These are phyloP conservation scores for Phyllosticta paracitricarpa DNA, from an alignment of 2,329 filamentous ascomycete species.

Conservation along the genomic window DNA sequence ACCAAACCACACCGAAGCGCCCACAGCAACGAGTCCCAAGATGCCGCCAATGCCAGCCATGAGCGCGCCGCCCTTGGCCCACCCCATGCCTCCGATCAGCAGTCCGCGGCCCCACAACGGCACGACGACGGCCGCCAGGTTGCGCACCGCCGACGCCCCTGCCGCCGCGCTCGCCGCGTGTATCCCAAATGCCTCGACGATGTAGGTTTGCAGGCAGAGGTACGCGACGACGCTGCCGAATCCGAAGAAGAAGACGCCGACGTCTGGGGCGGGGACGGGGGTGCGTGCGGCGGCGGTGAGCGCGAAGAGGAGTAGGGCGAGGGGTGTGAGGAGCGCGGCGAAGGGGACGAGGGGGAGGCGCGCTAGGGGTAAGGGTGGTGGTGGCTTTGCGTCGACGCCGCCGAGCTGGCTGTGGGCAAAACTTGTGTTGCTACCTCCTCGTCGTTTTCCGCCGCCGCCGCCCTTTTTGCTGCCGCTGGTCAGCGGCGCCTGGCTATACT, in stretches of 20 bases:
- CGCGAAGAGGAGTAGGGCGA: slow-evolving; percentile 48
- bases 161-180: not conserved
- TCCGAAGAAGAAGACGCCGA: slow-evolving; percentile 42
- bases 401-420: not conserved
- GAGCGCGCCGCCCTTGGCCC: not conserved
- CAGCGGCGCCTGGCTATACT: not conserved
- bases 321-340: slow-evolving; percentile 42
- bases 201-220: slow-evolving; percentile 44
- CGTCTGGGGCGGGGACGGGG: slow-evolving; percentile 25
- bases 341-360: slow-evolving; percentile 43
- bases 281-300: slow-evolving; percentile 42
- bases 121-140: not conserved
- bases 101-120: not conserved
- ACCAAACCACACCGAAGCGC: not conserved
- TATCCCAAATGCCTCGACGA: slow-evolving; percentile 32
- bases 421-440: not conserved
- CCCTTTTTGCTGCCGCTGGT: not conserved
- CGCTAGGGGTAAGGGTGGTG: slow-evolving; percentile 33
- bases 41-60: not conserved
- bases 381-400: too few species aligned
- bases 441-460: not conserved
- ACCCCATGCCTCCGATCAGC: not conserved
- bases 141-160: not conserved
- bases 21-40: not conserved
- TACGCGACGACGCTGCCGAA: slow-evolving; percentile 36